phyloP scores from a whole-genome alignment of 768 basidiomycete species.

The Kwoniella europaea region DNA sequence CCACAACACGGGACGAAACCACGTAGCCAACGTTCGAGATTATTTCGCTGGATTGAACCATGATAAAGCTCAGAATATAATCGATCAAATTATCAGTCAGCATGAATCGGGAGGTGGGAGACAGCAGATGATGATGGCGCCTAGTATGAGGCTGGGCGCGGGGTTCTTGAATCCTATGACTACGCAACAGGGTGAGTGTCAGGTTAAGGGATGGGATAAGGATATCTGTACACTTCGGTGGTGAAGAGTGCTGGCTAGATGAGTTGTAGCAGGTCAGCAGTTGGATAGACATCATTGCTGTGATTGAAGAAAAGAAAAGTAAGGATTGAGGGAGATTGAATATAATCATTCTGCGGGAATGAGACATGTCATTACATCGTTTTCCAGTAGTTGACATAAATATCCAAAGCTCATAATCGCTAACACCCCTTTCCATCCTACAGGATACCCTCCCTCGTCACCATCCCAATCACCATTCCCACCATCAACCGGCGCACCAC shows the following conservation, averaged over 20 bases:
- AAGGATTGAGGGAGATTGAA: too few species aligned
- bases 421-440: slow-evolving; percentile 35
- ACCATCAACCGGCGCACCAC: slow-evolving; percentile 11
- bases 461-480: slow-evolving; percentile 44
- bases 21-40: slow-evolving; percentile 92
- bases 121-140: slow-evolving; percentile 47
- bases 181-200: slow-evolving; percentile 22
- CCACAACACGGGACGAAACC: slow-evolving; percentile 96
- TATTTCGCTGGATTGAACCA: slow-evolving; percentile 71
- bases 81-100: slow-evolving; percentile 94
- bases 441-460: slow-evolving; percentile 22
- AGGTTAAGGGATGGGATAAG: background rate
- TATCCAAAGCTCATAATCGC: too few species aligned
- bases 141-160: slow-evolving; percentile 52
- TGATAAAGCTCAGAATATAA: slow-evolving; percentile 96
- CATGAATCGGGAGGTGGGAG: slow-evolving; percentile 76
- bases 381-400: too few species aligned
- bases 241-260: too few species aligned
- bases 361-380: too few species aligned
- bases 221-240: background rate
- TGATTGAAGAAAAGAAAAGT: too few species aligned
- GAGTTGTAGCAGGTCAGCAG: too few species aligned
- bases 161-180: slow-evolving; percentile 52
- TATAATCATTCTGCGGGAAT: too few species aligned
- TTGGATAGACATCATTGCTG: too few species aligned